Conservation (phyloP, 768 basidiomycete species). For the Auricularia sp. region DNA sequence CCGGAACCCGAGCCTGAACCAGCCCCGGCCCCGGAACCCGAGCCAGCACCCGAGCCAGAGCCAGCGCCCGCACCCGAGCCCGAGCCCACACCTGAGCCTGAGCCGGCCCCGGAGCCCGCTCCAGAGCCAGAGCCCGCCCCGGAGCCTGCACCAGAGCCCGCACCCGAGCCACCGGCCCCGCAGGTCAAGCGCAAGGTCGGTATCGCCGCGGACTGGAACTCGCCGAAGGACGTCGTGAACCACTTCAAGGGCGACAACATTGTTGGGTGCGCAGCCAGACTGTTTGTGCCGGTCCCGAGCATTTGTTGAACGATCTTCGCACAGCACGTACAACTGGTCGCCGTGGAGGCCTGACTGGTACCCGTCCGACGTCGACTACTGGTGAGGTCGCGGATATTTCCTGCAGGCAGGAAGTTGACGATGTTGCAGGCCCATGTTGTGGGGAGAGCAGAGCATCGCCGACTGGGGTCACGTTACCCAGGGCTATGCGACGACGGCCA, state of each 20-base stretch:
- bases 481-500: neutral
- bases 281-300: neutral
- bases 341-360: neutral
- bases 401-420: no score
- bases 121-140: neutral
- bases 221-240: neutral
- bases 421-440: neutral
- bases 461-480: neutral
- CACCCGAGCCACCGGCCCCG: neutral
- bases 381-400: neutral
- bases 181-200: neutral
- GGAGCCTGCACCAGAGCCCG: neutral
- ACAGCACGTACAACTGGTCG: neutral
- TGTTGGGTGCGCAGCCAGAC: neutral
- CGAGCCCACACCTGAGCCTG: neutral
- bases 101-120: neutral
- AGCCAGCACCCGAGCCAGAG: neutral
- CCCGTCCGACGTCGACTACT: neutral
- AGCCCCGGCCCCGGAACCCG: neutral
- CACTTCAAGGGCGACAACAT: neutral
- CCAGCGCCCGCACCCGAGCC: neutral
- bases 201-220: neutral
- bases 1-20: neutral
- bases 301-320: neutral
- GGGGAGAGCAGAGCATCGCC: neutral